A percentile compares a stretch with the other conserved stretches of the same genome.
Evolutionary conservation across 1,284 basidiomycete genomes (phyloP).

Genomic region (Rhodotorula sp.): DNA sequence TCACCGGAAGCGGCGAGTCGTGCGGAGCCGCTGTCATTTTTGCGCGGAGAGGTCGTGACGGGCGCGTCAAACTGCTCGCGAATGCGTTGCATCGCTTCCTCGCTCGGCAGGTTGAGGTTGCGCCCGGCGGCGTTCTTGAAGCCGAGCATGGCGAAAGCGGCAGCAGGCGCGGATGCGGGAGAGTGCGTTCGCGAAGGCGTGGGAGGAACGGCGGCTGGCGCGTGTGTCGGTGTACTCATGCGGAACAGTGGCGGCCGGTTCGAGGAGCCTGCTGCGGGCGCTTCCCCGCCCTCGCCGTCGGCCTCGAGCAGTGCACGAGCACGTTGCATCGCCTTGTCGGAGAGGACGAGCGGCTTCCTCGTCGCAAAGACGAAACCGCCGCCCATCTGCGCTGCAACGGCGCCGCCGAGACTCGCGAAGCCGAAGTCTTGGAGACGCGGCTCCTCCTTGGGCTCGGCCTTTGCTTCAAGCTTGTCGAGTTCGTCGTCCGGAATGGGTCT

Average conservation of each 20-base stretch:
- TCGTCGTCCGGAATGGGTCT: not conserved
- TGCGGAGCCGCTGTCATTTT: not conserved
- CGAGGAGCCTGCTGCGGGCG: not conserved
- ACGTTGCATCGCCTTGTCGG: conserved; percentile 18
- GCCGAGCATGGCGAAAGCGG: conserved; percentile 1
- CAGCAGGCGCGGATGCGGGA: too few species aligned
- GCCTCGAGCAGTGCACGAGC: conserved; percentile 15
- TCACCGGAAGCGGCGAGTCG: conserved; percentile 5
- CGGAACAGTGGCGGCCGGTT: not conserved
- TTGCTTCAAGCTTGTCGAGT: not conserved
- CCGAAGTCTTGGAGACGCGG: conserved; percentile 18
- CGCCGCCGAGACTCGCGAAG: conserved; percentile 3
- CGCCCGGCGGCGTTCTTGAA: conserved; percentile 21
- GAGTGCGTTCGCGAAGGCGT: not conserved
- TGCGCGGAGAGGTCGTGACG: not conserved
- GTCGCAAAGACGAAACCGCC: conserved; percentile 29
- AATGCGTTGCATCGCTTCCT: conserved; percentile 11
- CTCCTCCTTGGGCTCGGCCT: not conserved
- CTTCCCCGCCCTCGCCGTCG: not conserved
- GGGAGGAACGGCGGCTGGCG: too few species aligned
- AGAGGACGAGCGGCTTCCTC: conserved; percentile 23
- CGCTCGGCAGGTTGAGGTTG: conserved; percentile 14
- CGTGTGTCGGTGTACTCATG: not conserved
- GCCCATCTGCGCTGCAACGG: not conserved
- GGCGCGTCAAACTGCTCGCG: not conserved